Evolutionary conservation across 2,329 filamentous ascomycete species (phyloP).

Genomic region (Bertia moriformis): DNA sequence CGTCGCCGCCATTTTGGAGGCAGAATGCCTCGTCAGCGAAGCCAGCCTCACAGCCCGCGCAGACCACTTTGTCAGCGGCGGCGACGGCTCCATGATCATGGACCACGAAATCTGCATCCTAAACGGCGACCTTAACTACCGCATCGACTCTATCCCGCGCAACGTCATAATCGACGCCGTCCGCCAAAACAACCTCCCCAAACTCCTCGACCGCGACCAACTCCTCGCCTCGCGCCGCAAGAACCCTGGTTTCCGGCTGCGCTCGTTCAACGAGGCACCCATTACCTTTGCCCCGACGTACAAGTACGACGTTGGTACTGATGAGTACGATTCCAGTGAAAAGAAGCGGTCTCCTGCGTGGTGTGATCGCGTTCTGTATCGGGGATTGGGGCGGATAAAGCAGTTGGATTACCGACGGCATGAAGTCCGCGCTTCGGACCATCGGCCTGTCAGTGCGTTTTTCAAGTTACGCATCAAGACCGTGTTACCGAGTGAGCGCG

Average conservation of each 20-base stretch:
- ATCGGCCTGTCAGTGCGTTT: constrained; percentile 74
- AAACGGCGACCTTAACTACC: constrained; percentile 94
- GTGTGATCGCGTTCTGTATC: constrained; percentile 87
- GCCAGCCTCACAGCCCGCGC: constrained; percentile 51
- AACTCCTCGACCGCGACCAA: constrained; percentile 86
- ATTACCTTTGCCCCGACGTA: constrained; percentile 93
- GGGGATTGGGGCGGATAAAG: constrained; percentile 66
- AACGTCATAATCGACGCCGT: constrained; percentile 82
- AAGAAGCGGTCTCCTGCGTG: constrained; percentile 89
- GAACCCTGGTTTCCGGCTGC: constrained; percentile 77
- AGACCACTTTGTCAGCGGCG: constrained; percentile 77
- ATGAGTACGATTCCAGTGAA: constrained; percentile 85
- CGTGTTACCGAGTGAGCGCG: constrained; percentile 53
- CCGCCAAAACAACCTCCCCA: constrained; percentile 63
- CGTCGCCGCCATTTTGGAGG: constrained; percentile 75
- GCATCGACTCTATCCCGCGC: constrained; percentile 91
- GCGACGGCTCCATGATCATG: constrained; percentile 84
- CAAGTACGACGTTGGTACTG: constrained; percentile 94
- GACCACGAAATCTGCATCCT: constrained; percentile 96
- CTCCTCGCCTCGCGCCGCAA: constrained; percentile 75
- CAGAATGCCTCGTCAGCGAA: constrained; percentile 58
- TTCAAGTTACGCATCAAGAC: constrained; percentile 79
- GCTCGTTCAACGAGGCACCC: constrained; percentile 77
- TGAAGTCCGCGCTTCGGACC: constrained; percentile 81
- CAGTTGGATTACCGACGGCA: constrained; percentile 80